A percentile compares a stretch with the other conserved stretches of the same genome.
phyloP scores from a whole-genome alignment of 176 grass and related monocot species.

The Calamus simplicifolius region DNA sequence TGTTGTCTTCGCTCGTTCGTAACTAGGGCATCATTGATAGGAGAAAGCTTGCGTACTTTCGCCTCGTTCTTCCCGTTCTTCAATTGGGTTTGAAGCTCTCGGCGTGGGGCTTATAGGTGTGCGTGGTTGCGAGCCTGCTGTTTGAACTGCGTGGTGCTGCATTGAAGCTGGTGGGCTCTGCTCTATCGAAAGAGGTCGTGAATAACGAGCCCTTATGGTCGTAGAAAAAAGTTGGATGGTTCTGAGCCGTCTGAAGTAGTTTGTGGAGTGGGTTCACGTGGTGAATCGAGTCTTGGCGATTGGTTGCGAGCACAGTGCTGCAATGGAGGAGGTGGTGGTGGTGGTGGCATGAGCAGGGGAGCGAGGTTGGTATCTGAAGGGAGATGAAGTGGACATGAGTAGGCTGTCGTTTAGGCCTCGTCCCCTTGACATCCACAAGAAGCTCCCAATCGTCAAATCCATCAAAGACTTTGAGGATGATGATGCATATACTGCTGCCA shows the following conservation, averaged over 20 bases:
- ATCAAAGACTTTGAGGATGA: background rate
- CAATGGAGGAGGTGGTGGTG: background rate
- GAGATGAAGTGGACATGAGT: conserved; percentile 81
- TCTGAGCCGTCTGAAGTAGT: background rate
- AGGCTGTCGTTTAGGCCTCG: conserved; percentile 12
- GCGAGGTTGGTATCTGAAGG: conserved; percentile 13
- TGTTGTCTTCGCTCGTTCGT: background rate
- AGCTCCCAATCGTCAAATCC: background rate
- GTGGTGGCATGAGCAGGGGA: conserved; percentile 1
- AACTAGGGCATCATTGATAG: conserved; percentile 7
- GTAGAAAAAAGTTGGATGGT: background rate
- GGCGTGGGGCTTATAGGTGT: background rate
- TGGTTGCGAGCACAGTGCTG: background rate
- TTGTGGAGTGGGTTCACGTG: background rate
- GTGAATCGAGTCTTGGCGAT: background rate
- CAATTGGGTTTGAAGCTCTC: background rate
- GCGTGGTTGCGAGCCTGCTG: background rate
- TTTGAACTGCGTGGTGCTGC: background rate
- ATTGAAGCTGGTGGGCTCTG: background rate
- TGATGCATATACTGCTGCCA: background rate
- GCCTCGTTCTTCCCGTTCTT: background rate
- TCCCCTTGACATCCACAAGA: background rate
- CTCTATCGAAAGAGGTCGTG: background rate
- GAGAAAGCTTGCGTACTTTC: background rate
- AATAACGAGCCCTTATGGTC: background rate